A percentile compares a stretch with the other conserved stretches of the same genome.
phyloP scores from a whole-genome alignment of 257 asterid species.

The Gentiana straminea region DNA sequence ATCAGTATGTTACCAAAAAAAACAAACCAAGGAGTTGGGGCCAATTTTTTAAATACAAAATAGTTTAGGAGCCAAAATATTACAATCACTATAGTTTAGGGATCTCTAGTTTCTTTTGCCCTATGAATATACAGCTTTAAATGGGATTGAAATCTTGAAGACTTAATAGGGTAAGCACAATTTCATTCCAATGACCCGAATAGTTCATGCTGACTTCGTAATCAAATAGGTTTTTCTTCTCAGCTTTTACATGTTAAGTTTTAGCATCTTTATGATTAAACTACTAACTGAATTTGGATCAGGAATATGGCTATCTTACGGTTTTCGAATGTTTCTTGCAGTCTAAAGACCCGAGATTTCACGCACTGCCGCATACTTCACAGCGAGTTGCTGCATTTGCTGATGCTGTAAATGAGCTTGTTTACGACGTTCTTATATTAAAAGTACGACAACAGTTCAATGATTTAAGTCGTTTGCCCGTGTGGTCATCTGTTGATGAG shows the following conservation, averaged over 20 bases:
- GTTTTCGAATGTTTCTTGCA: constrained; percentile 22
- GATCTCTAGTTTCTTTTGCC: too few species aligned
- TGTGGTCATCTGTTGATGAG: constrained; percentile 93
- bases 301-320: constrained; percentile 3
- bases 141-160: too few species aligned
- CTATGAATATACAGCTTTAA: too few species aligned
- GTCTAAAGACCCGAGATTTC: constrained; percentile 98
- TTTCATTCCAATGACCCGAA: too few species aligned
- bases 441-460: constrained; percentile 79
- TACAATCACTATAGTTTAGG: too few species aligned
- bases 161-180: too few species aligned
- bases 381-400: constrained; percentile 83
- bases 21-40: too few species aligned
- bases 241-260: neutral
- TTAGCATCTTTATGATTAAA: neutral
- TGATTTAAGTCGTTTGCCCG: constrained; percentile 59
- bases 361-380: constrained; percentile 89
- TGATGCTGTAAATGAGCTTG: constrained; percentile 91
- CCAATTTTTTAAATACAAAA: too few species aligned
- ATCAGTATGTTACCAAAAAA: too few species aligned
- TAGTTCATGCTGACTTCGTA: too few species aligned
- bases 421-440: constrained; percentile 82
- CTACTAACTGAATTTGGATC: neutral
- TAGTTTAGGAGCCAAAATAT: too few species aligned
- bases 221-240: too few species aligned